Base-by-base conservation (phyloP, 2,329 filamentous ascomycete species). In the Pseudocercospora fuligena region DNA sequence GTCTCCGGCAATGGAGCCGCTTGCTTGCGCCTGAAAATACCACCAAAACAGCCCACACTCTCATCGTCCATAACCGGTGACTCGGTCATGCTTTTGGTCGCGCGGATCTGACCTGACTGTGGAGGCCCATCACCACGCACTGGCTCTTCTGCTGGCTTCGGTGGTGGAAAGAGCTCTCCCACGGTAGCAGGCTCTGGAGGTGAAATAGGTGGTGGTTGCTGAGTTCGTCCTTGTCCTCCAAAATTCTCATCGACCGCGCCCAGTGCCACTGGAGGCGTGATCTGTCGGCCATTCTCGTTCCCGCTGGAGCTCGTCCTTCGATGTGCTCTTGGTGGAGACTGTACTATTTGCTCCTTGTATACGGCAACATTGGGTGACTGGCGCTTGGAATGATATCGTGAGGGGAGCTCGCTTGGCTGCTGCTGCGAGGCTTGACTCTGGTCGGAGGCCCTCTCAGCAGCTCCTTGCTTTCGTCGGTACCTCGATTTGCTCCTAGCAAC, bases 1-100 rank as follows among this genome's bases (percentile, higher is more conserved):
- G n/a, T 49, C 69, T 71, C 60, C 66, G 68, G 16, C 49, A 33
- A 49, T 69, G 59, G 40, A 61, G 75, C 73, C 9, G 60, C 66
- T 60, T 72, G 74, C 66, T 74, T 78, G 57, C 75, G 73, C 59
- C 75, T 77, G 72, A 79, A 79, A 29, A 78, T 61, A 4, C 75
- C 76, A 43, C 65, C 69, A 58, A 78, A 77, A 65, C 76, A 77
- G 8, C 76, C 75, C 14, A 64, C 66, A 4, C 66, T 60, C 12
- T 68, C 67, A 4, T 74, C 70, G 40, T 73, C 69, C 23, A 73
- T 71, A 11, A 51, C 60, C 7, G 71, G 68, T 49, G 75, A 57
- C n/a, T 71, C 62, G 40, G 36, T 69, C 36, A 69, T 68, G 56
- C 74, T 77, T 60, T 71, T 75, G 16, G 75, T 78, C 8, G 76